Percentiles rank a stretch among this genome's conserved stretches.
These are phyloP conservation scores for Kwoniella dejecticola DNA, from an alignment of 768 basidiomycete genomes.

Conservation along the genomic window DNA sequence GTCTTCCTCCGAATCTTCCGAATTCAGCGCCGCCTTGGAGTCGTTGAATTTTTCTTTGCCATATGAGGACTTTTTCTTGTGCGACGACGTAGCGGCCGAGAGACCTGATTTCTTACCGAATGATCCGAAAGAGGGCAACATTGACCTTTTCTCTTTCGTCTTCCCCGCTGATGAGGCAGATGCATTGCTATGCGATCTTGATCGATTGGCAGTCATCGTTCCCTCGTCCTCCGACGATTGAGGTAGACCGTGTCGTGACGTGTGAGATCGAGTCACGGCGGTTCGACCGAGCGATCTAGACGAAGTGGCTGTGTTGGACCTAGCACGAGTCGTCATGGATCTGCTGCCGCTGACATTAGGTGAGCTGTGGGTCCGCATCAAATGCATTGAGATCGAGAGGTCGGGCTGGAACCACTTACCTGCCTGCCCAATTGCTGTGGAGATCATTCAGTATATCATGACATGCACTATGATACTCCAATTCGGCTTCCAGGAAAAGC, in stretches of 20 bases:
- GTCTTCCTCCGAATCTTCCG: constrained; percentile 35
- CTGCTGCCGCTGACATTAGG: neutral
- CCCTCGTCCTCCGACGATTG: constrained; percentile 41
- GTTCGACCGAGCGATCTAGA: constrained; percentile 17
- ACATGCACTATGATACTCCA: constrained; percentile 73
- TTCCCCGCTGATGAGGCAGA: constrained; percentile 41
- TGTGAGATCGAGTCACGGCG: constrained; percentile 18
- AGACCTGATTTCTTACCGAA: constrained; percentile 48
- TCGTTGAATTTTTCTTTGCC: constrained; percentile 35
- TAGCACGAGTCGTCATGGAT: constrained; percentile 33
- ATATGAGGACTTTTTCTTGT: constrained; percentile 17
- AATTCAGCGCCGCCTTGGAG: constrained; percentile 25
- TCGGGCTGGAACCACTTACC: too few relatives aligned
- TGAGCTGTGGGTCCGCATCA: neutral
- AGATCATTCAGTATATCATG: constrained; percentile 72
- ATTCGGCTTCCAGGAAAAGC: constrained; percentile 70
- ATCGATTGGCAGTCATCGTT: constrained; percentile 36
- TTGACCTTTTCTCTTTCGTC: constrained; percentile 39
- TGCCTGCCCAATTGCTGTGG: constrained; percentile 67
- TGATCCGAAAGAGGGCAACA: constrained; percentile 48
- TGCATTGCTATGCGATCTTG: constrained; percentile 52
- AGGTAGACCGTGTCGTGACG: constrained; percentile 13
- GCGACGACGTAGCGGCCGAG: constrained; percentile 11
- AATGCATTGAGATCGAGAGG: too few relatives aligned
- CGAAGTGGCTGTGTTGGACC: constrained; percentile 35